Conservation (phyloP, 352 stramenopile genomes). For the Peronosclerospora sorghi region DNA sequence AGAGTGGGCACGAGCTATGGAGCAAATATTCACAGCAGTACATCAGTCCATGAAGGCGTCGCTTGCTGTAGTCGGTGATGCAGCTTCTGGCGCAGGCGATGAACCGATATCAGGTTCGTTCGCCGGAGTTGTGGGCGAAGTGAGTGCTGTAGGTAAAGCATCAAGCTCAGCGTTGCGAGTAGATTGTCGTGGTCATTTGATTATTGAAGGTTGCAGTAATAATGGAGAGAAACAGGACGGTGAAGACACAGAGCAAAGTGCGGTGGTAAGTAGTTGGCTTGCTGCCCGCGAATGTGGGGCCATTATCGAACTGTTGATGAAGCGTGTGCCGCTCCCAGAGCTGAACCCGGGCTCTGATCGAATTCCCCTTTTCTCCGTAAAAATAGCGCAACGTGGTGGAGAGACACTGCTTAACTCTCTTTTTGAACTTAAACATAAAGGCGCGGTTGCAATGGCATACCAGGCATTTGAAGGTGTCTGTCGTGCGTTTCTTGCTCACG, state of each 20-base stretch:
- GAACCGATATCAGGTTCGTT: slow-evolving; percentile 53
- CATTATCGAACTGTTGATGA: slow-evolving; percentile 71
- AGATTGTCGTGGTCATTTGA: slow-evolving; percentile 71
- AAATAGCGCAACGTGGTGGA: slow-evolving; percentile 45
- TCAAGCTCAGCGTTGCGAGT: slow-evolving; percentile 48
- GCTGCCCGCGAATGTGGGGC: slow-evolving; percentile 70
- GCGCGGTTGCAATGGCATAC: slow-evolving; percentile 73
- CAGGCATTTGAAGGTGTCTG: slow-evolving; percentile 81
- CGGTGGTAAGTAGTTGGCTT: slow-evolving; percentile 81
- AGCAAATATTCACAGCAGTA: slow-evolving; percentile 38
- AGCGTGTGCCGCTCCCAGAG: slow-evolving; percentile 34
- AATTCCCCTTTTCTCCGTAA: slow-evolving; percentile 31
- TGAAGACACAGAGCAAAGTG: slow-evolving; percentile 52
- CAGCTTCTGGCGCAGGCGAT: slow-evolving; percentile 50
- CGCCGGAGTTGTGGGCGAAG: slow-evolving; percentile 53
- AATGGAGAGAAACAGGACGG: slow-evolving; percentile 28
- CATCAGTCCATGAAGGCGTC: slow-evolving; percentile 53
- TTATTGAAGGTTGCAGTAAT: slow-evolving; percentile 33
- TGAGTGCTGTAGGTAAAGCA: slow-evolving; percentile 42
- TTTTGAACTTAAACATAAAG: slow-evolving; percentile 85
- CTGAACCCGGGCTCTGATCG: slow-evolving; percentile 6
- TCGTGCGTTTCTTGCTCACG: slow-evolving; percentile 56
- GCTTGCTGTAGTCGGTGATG: slow-evolving; percentile 62
- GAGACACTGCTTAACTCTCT: slow-evolving; percentile 73
- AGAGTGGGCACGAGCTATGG: slow-evolving; percentile 40